Conservation (phyloP, 73 alveolate genomes). For the Symbiodinium pilosum region DNA sequence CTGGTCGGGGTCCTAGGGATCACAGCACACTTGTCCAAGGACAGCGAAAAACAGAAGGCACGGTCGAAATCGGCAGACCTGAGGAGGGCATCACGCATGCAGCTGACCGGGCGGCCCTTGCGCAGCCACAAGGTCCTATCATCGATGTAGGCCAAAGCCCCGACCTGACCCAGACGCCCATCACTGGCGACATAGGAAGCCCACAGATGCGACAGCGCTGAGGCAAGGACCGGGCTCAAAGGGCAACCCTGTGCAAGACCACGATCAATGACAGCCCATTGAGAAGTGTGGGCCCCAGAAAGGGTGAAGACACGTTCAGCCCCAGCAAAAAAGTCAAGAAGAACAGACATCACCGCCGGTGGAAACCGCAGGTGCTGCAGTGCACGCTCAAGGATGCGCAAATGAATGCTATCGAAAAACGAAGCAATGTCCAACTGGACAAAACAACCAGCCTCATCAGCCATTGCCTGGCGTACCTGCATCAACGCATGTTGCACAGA, state of each 20-base stretch:
- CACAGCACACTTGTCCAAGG: no score
- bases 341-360: neutral
- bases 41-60: neutral
- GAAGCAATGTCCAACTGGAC: neutral
- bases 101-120: neutral
- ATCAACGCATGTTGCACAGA: neutral
- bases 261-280: neutral
- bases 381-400: neutral
- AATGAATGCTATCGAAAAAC: neutral
- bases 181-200: neutral
- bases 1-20: no score
- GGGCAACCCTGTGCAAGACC: neutral
- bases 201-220: neutral
- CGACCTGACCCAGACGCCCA: neutral
- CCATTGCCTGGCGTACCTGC: neutral
- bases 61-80: neutral
- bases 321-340: neutral
- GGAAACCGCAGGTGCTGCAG: neutral
- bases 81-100: neutral
- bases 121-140: neutral
- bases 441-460: neutral
- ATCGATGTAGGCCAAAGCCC: neutral
- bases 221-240: neutral
- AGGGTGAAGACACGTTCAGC: neutral
- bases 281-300: neutral